Conservation (phyloP, 306 rosid species). For the Erythrophleum fordii region DNA sequence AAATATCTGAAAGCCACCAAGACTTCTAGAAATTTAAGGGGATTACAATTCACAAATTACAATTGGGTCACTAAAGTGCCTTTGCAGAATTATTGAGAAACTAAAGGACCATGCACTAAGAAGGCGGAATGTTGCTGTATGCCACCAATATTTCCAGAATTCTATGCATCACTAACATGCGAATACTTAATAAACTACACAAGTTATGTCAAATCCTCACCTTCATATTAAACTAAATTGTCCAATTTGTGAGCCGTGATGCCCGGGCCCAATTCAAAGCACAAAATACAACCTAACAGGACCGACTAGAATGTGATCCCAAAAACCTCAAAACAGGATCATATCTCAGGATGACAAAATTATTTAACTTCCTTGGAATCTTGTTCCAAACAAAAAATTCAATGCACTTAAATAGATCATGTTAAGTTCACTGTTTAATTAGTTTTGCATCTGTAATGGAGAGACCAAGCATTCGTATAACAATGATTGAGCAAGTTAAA, state of each 20-base stretch:
- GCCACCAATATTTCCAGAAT: constrained; percentile 1
- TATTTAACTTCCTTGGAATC: neutral
- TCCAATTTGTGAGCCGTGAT: too few relatives aligned
- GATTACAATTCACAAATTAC: neutral
- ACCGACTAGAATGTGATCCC: neutral
- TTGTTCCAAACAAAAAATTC: neutral
- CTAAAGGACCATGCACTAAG: neutral
- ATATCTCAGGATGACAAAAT: neutral
- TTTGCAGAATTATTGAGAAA: neutral
- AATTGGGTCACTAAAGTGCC: constrained; percentile 1
- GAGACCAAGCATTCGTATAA: neutral
- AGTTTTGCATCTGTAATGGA: neutral
- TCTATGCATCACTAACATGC: neutral
- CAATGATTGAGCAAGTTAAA: neutral
- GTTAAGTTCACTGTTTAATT: neutral
- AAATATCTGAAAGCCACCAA: neutral
- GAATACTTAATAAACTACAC: neutral
- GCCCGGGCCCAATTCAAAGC: neutral
- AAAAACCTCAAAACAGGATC: neutral
- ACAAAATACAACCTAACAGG: neutral
- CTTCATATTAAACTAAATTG: neutral
- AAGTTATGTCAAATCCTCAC: constrained; percentile 1
- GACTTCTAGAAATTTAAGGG: neutral
- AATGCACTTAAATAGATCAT: neutral
- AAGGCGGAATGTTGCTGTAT: neutral